Conservation (phyloP, 2,329 filamentous ascomycete genomes). For the Colletotrichum caudatum region DNA sequence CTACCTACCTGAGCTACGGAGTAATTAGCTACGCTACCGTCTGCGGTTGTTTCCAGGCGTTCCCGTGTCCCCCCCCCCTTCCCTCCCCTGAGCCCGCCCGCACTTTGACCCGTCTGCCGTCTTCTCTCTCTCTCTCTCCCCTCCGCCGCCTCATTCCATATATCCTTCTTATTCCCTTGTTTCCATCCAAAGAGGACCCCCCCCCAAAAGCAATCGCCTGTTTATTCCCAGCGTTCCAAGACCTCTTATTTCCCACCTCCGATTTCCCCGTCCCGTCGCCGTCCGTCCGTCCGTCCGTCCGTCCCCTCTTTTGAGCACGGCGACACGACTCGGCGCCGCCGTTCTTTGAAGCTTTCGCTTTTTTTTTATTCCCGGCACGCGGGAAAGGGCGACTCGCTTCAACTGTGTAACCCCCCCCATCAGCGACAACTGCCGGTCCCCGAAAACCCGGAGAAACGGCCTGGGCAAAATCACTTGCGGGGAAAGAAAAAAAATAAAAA, state of each 20-base stretch:
- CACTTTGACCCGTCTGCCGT: conserved; percentile 1
- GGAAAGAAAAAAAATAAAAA: neutral
- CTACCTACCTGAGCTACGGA: no score
- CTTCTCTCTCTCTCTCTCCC: neutral
- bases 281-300: neutral
- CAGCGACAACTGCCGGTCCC: neutral
- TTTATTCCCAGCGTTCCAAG: conserved; percentile 42
- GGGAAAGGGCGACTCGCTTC: neutral
- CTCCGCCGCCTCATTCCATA: no score
- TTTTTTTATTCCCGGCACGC: conserved; percentile 34
- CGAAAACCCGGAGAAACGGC: neutral
- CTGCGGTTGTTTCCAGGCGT: neutral
- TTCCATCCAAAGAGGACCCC: conserved; percentile 16
- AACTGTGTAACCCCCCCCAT: conserved; percentile 4
- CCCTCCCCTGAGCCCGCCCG: neutral
- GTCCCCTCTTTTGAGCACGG: neutral
- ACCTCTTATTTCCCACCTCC: conserved; percentile 6
- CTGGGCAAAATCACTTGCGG: neutral
- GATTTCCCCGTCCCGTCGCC: conserved; percentile 2
- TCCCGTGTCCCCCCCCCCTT: neutral
- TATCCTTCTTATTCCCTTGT: conserved; percentile 17
- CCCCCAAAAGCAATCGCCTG: conserved; percentile 33
- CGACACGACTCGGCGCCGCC: conserved; percentile 9
- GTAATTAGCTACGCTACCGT: no score
- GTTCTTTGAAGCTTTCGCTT: neutral